Percentiles rank a stretch among this genome's conserved stretches.
These are phyloP conservation scores for Tausonia pullulans DNA, from an alignment of 1,284 basidiomycete species.

Conservation along the genomic window DNA sequence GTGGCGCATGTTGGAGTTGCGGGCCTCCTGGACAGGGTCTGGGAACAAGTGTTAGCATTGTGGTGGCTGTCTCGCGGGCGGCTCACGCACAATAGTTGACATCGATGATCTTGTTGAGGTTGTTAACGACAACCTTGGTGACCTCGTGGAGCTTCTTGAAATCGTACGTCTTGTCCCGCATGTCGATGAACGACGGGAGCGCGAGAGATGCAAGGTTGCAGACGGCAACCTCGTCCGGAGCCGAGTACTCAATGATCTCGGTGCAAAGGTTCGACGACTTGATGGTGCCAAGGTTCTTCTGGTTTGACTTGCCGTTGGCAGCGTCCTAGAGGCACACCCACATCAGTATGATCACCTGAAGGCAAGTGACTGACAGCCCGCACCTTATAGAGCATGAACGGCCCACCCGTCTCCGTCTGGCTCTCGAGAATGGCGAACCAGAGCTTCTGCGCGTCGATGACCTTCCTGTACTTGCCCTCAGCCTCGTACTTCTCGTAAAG, in stretches of 20 bases:
- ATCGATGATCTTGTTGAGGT: conserved; percentile 91
- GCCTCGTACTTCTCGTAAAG: conserved; percentile 85
- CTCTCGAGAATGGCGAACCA: conserved; percentile 97
- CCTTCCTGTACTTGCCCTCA: conserved; percentile 78
- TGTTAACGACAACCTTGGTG: conserved; percentile 80
- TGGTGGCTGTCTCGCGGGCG: too few relatives aligned
- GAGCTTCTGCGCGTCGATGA: conserved; percentile 90
- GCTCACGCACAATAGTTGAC: conserved; percentile 51
- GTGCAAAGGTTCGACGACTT: conserved; percentile 99
- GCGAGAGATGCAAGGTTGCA: conserved; percentile 98
- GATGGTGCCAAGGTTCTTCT: conserved; percentile 97
- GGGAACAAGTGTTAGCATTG: conserved; percentile 29
- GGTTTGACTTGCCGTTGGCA: conserved; percentile 88
- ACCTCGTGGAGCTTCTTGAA: conserved; percentile 94
- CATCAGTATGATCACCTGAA: too few relatives aligned
- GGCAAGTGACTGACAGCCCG: not conserved
- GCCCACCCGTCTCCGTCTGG: conserved; percentile 95
- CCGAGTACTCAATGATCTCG: conserved; percentile 97
- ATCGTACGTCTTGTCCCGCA: conserved; percentile 50
- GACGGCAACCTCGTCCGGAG: conserved; percentile 95
- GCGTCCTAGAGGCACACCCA: conserved; percentile 40
- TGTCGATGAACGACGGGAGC: conserved; percentile 73
- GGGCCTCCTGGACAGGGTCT: conserved; percentile 87
- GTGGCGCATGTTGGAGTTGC: conserved; percentile 90
- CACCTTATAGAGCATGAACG: conserved; percentile 94